Base-by-base conservation (phyloP, 257 asterid species). In the Gentiana macrophylla region DNA sequence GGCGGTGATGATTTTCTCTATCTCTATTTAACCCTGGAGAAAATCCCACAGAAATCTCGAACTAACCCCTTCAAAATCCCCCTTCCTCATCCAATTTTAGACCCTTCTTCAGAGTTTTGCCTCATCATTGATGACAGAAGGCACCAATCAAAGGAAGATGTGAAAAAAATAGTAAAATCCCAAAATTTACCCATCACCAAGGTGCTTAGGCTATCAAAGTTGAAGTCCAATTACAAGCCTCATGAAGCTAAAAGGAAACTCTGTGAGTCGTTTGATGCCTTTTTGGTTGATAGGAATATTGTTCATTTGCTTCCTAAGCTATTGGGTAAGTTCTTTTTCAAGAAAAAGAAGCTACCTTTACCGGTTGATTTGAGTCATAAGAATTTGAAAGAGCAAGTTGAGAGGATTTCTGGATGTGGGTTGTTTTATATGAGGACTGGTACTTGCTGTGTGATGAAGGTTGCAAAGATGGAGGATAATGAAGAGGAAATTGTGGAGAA, bases 291-390 rank as follows among this genome's bases (percentile, higher is more conserved):
- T 45, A 91, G 80, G 33, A 73, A 92, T 84, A 64, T 84, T 41
- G 89, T 84, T 34, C 96, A 79, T 62, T 67, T 91, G 79, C 67
- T 87, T 68, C 98, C 97, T 8, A 91, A 78, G 84, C 71, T 87
- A 67, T 10, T 87, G 35, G 44, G 44, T 38, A 38, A 38, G 44
- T 38, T 3, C 44, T 38, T 38, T 38, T 38, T 38, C 44, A 38
- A 38, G 8, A 38, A 7, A 38, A 38, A 38, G 44, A 38, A 38
- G 44, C 8, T 38, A 7, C 44, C 44, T 38, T 7, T 38, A 38
- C 44, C 44, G 0, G 4, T 38, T 4, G 44, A 38, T 38, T 38
- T 38, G 44, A 38, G 8, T 38, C 44, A 38, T 38, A 38, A 38
- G 4, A 38, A 38, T 38, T 38, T 4, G 44, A 38, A 38, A 7